Conservation (phyloP, 108 stramenopile genomes). For the Cyclotella atomus region DNA sequence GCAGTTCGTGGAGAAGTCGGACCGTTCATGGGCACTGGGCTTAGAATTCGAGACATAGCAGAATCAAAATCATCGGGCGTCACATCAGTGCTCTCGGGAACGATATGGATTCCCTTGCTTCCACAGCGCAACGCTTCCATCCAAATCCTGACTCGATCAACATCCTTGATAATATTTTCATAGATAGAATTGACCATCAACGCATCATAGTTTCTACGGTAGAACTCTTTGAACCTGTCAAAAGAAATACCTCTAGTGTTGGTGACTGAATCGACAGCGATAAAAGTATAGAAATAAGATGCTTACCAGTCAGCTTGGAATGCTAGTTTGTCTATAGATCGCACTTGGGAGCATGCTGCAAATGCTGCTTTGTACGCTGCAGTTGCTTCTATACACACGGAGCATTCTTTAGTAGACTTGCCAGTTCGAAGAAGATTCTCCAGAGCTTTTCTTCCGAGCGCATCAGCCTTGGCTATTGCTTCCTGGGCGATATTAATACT, state of each 20-base stretch:
- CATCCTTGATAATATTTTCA: conserved; percentile 81
- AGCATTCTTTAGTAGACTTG: conserved; percentile 35
- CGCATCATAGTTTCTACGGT: conserved; percentile 84
- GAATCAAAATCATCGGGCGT: conserved; percentile 22
- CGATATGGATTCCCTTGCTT: conserved; percentile 20
- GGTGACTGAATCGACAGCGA: too few species aligned
- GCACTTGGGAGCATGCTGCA: conserved; percentile 68
- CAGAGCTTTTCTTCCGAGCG: conserved; percentile 48
- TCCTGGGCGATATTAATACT: conserved; percentile 47
- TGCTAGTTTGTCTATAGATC: conserved; percentile 74
- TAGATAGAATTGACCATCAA: conserved; percentile 83
- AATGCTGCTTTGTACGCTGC: conserved; percentile 73
- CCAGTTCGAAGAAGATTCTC: conserved; percentile 44
- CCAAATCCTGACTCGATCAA: conserved; percentile 85
- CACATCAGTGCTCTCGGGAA: conserved; percentile 19
- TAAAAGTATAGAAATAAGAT: too few species aligned
- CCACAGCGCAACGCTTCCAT: conserved; percentile 55
- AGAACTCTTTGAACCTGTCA: conserved; percentile 75
- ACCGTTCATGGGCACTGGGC: conserved; percentile 10
- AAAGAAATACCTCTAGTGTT: not conserved
- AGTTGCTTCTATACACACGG: conserved; percentile 46
- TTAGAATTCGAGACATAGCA: conserved; percentile 17
- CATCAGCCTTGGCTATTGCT: conserved; percentile 63
- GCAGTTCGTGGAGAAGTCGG: conserved; percentile 5
- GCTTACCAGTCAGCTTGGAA: conserved; percentile 72